A percentile compares a stretch with the other conserved stretches of the same genome.
Evolutionary conservation across 371 early-diverging fungal genomes (phyloP).

Genomic region (Syncephalis plumigaleata): DNA sequence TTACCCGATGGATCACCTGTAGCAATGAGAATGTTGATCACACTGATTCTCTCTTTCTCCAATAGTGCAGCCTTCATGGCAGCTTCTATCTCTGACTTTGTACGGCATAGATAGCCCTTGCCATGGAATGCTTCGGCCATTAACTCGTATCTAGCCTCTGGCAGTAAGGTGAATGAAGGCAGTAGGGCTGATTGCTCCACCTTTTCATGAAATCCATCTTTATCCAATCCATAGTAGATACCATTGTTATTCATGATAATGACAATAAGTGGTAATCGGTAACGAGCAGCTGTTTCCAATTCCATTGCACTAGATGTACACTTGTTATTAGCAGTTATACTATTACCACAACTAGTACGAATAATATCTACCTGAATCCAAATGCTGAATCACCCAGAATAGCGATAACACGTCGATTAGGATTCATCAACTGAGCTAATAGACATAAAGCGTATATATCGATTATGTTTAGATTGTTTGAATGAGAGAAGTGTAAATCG

Average conservation of each 20-base stretch:
- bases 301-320: conserved; percentile 67
- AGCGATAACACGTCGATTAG: conserved; percentile 32
- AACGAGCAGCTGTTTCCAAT: conserved; percentile 57
- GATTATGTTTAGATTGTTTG: background rate
- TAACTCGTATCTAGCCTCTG: conserved; percentile 46
- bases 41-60: conserved; percentile 16
- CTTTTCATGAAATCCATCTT: conserved; percentile 16
- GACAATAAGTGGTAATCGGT: conserved; percentile 37
- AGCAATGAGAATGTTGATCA: conserved; percentile 28
- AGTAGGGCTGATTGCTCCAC: conserved; percentile 10
- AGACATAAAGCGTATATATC: too few species aligned
- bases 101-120: conserved; percentile 36
- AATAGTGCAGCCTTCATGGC: conserved; percentile 32
- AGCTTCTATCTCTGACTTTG: conserved; percentile 28
- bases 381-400: conserved; percentile 71
- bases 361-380: conserved; percentile 40
- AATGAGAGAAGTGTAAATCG: too few species aligned
- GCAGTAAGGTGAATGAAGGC: conserved; percentile 43
- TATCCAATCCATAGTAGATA: conserved; percentile 51
- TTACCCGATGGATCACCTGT: conserved; percentile 25
- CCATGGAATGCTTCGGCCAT: conserved; percentile 48
- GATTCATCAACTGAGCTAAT: conserved; percentile 35
- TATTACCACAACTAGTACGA: too few species aligned
- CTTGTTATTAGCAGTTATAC: too few species aligned
- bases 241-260: conserved; percentile 71